These are phyloP conservation scores for Juglanconis oblonga DNA, from an alignment of 2,329 filamentous ascomycete genomes.

Conservation along the genomic window DNA sequence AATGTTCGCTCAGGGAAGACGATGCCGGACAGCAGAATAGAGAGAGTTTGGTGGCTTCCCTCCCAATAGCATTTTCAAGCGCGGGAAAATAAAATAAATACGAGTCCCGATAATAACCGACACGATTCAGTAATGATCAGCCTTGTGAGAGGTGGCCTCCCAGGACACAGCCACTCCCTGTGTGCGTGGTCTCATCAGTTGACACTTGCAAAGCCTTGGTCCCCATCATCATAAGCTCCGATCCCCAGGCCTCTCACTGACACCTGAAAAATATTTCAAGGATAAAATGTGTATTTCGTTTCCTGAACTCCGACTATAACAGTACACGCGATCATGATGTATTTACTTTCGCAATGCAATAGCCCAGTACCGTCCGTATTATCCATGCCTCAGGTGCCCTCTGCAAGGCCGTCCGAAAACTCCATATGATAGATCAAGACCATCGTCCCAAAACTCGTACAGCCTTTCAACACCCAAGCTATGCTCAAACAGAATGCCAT, in stretches of 20 bases:
- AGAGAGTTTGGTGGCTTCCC: too few species aligned
- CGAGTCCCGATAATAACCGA: too few species aligned
- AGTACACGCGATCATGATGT: not conserved
- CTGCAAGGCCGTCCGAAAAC: not conserved
- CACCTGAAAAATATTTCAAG: not conserved
- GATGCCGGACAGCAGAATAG: too few species aligned
- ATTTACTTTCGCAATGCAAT: not conserved
- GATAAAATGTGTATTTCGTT: not conserved
- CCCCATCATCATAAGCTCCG: not conserved
- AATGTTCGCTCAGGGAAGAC: too few species aligned
- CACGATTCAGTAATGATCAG: not conserved
- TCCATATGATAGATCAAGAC: not conserved
- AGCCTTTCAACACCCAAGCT: constrained; percentile 4
- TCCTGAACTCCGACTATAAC: not conserved
- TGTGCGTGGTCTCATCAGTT: not conserved
- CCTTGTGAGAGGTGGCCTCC: not conserved
- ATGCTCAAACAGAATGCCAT: constrained; percentile 1
- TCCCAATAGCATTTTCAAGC: too few species aligned
- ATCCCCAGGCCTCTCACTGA: not conserved
- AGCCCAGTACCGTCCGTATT: not conserved
- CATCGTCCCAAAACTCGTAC: constrained; percentile 1
- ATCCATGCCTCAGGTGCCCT: not conserved
- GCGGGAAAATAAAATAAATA: too few species aligned
- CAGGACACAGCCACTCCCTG: not conserved
- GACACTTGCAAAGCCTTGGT: not conserved